Evolutionary conservation across 371 early-diverging fungal species (phyloP), one percentile per base, ranked within the genome.

Genomic region (Rhizopus delemar): DNA sequence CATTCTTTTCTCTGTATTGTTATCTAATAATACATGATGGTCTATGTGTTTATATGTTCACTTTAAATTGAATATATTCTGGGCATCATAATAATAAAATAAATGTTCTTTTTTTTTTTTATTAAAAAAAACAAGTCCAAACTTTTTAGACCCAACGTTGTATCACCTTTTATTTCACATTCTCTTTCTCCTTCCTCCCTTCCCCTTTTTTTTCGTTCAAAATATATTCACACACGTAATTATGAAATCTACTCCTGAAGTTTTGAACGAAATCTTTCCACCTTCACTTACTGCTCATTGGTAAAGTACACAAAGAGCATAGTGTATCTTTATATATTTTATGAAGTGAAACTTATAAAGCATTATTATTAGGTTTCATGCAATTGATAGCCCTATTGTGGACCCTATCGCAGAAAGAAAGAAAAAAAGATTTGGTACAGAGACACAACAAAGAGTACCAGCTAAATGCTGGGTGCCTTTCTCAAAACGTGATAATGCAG

Each of bases 391-490:
- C 31, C 71, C 71, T 2, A 51, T 71, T 41, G 16, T 46, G 11
- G 71, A 71, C 39, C 71, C 71, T 29, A 65, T 71, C 28, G 56
- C 71, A 12, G 41, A 59, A 31, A 28, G 65, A 53, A 62, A 62
- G 51, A 57, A 57, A 51, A 64, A 64, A 46, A 41, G 63, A 49
- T 6, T 32, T 35, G 48, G 48, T 9, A 29, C 9, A 48, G 29
- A 22, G 12, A 31, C 29, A 29, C 39, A 34, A 15, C 35, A 45
- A 2, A 53, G 41, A 53, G 16, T 57, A 2, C 63, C 52, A 29
- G 54, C 60, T 5, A 68, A 69, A 46, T 72, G 83, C 8, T 87
- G 87, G 87, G 68, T 82, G 5, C 78, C 85, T 3, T 86, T 87
- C 62, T 83, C 83, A 6, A 78, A 73, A 46, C 74, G 85, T 12